phyloP scores from a whole-genome alignment of 176 grass and related monocot species.

The Guadua angustifolia region DNA sequence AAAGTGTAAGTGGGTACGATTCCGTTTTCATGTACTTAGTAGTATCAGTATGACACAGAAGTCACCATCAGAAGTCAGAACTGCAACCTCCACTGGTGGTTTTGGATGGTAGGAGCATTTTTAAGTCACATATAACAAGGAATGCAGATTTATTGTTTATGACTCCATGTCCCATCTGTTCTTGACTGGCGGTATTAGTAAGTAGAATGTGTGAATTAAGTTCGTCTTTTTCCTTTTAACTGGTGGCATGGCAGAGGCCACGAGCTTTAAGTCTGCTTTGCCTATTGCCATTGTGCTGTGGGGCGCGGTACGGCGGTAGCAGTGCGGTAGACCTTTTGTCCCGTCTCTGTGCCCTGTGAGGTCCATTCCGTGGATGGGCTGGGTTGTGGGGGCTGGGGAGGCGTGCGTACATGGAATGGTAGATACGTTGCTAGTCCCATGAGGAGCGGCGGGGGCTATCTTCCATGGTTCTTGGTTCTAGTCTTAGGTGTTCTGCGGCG shows the following conservation, averaged over 20 bases:
- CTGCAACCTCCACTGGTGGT: not conserved
- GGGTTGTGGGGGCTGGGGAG: not conserved
- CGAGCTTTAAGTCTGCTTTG: constrained; percentile 44
- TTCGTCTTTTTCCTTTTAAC: constrained; percentile 28
- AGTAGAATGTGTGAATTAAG: constrained; percentile 26
- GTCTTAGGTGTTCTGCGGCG: not conserved
- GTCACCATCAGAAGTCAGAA: not conserved
- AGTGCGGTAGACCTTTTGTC: constrained; percentile 24
- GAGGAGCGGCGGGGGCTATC: not conserved
- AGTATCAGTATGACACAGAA: not conserved
- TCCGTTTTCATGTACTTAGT: not conserved
- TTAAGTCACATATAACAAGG: not conserved
- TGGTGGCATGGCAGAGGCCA: constrained; percentile 13
- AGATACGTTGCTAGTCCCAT: constrained; percentile 19
- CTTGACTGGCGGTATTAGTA: not conserved
- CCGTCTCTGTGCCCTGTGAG: constrained; percentile 23
- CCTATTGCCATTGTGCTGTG: constrained; percentile 19
- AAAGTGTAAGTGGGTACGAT: not conserved
- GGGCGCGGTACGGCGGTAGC: not conserved
- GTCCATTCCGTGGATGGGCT: constrained; percentile 9
- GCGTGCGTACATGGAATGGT: constrained; percentile 18
- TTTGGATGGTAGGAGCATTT: not conserved
- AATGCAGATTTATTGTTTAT: constrained; percentile 7
- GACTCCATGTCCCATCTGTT: not conserved
- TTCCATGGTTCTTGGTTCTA: not conserved